A percentile compares a stretch with the other conserved stretches of the same genome.
Evolutionary conservation across 139 green algal genomes (phyloP).

Genomic region (Chlorella sp.): DNA sequence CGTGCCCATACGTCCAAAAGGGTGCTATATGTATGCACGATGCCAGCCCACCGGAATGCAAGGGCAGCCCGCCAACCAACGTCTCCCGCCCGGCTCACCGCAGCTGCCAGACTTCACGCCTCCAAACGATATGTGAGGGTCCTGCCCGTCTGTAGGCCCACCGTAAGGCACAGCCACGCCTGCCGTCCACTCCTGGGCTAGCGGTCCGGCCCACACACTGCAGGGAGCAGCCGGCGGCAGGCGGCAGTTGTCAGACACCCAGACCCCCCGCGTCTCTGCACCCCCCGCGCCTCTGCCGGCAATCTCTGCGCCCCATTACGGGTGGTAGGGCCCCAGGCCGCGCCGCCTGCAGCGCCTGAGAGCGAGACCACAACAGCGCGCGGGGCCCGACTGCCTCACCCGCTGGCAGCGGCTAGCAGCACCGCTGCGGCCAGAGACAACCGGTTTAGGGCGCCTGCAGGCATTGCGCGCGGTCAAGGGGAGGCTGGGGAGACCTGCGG

Average conservation of each 20-base stretch:
- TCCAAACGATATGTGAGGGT: conserved; percentile 7
- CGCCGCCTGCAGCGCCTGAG: no score
- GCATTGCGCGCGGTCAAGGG: no score
- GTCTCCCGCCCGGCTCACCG: background rate
- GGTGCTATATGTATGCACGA: background rate
- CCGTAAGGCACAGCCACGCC: conserved; percentile 6
- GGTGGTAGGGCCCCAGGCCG: no score
- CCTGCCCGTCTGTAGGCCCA: conserved; percentile 14
- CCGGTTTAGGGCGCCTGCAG: no score
- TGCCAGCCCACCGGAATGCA: background rate
- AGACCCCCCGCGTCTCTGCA: no score
- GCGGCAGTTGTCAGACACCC: background rate
- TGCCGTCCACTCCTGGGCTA: background rate
- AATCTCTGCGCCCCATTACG: no score
- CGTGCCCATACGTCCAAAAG: background rate
- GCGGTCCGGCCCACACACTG: background rate
- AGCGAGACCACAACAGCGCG: no score
- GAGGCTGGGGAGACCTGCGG: no score
- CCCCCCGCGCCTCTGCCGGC: no score
- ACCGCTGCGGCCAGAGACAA: no score
- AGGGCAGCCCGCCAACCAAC: background rate
- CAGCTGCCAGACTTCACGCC: conserved; percentile 3
- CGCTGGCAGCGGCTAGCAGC: no score
- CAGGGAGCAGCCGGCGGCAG: background rate
- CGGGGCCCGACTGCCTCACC: no score